Percentiles rank a stretch among this genome's conserved stretches.
These are phyloP conservation scores for Rhizomucor miehei DNA, from an alignment of 371 early-diverging fungal species.

Conservation along the genomic window DNA sequence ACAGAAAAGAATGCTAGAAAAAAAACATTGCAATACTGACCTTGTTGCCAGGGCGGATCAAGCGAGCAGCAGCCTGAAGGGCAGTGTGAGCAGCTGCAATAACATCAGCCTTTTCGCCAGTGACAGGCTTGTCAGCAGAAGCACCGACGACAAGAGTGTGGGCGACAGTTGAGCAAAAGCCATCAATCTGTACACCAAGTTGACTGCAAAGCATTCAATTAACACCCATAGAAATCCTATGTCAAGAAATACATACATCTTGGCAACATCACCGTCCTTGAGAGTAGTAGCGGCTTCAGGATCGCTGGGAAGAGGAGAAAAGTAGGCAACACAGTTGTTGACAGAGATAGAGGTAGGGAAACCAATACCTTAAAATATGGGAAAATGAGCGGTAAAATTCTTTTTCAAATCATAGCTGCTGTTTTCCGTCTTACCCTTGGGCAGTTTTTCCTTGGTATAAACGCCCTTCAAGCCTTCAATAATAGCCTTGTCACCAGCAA, in stretches of 20 bases:
- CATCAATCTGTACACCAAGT: slow-evolving; percentile 95
- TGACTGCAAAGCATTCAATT: slow-evolving; percentile 49
- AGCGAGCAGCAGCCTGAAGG: slow-evolving; percentile 77
- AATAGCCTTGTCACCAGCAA: slow-evolving; percentile 79
- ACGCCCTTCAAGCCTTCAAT: slow-evolving; percentile 52
- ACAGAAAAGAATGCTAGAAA: background rate
- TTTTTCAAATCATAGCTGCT: background rate
- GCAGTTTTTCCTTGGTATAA: slow-evolving; percentile 61
- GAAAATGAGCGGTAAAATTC: background rate
- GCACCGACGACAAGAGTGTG: slow-evolving; percentile 91
- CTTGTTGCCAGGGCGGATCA: slow-evolving; percentile 86
- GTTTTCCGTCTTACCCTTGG: slow-evolving; percentile 53
- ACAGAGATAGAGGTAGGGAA: slow-evolving; percentile 86
- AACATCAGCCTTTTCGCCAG: slow-evolving; percentile 87
- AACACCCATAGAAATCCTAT: slow-evolving; percentile 3
- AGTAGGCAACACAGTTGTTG: slow-evolving; percentile 86
- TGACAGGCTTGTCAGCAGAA: slow-evolving; percentile 70
- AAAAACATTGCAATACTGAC: slow-evolving; percentile 15
- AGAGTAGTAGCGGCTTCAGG: slow-evolving; percentile 56
- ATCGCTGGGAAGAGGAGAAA: slow-evolving; percentile 72
- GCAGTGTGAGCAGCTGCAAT: slow-evolving; percentile 87
- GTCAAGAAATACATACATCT: slow-evolving; percentile 60
- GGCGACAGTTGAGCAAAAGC: slow-evolving; percentile 84
- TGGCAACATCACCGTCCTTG: slow-evolving; percentile 85
- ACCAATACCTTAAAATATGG: slow-evolving; percentile 65